phyloP scores from a whole-genome alignment of 1,284 basidiomycete genomes.

The Ganoderma resinaceum region DNA sequence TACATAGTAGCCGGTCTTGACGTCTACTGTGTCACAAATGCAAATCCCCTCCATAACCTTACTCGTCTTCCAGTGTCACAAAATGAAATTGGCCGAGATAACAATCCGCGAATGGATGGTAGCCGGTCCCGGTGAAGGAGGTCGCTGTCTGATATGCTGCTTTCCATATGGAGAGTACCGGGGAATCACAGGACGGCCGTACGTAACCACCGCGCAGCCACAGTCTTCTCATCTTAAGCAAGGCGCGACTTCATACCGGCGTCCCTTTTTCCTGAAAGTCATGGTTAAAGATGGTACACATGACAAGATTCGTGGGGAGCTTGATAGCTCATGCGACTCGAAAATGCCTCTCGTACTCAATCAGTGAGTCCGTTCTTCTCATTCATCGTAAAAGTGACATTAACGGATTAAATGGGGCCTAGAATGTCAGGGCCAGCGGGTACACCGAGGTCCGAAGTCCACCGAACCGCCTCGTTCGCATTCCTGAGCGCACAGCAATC shows the following conservation, averaged over 20 bases:
- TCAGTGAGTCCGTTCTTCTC: neutral
- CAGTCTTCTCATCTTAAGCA: neutral
- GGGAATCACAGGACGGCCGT: neutral
- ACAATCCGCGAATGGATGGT: neutral
- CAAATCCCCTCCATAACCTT: neutral
- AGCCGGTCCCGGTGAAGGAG: neutral
- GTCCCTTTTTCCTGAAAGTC: neutral
- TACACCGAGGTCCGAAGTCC: neutral
- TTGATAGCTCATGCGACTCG: neutral
- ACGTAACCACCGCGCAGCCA: neutral
- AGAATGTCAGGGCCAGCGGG: neutral
- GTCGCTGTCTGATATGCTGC: neutral
- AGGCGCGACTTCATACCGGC: neutral
- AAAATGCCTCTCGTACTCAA: neutral
- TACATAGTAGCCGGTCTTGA: neutral
- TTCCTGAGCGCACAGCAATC: neutral
- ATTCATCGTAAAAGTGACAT: neutral
- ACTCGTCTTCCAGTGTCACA: neutral
- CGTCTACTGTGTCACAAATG: neutral
- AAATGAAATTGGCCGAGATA: neutral
- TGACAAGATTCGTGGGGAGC: neutral
- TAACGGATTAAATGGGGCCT: neutral
- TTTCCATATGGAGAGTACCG: neutral
- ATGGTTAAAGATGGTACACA: neutral
- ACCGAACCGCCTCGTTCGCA: neutral